Conservation (phyloP, 352 stramenopile genomes). For the Stramenopiles sp. region DNA sequence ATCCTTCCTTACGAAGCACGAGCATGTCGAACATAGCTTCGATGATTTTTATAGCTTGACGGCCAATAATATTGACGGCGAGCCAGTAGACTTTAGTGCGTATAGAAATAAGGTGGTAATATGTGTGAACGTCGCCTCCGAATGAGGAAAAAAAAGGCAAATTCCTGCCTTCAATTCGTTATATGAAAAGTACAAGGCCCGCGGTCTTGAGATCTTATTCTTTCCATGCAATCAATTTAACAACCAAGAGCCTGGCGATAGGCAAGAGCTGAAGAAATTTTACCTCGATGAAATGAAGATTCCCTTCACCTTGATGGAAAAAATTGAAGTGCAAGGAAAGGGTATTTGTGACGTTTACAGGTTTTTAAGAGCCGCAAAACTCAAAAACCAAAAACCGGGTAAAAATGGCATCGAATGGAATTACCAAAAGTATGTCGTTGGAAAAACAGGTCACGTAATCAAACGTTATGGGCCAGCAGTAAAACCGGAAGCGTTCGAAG, state of each 20-base stretch:
- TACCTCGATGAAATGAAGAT: not conserved
- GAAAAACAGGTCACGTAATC: not conserved
- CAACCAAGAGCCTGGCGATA: not conserved
- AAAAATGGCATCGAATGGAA: constrained; percentile 2
- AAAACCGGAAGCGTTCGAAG: not conserved
- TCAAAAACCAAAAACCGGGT: not conserved
- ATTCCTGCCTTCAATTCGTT: not conserved
- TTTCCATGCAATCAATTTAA: not conserved
- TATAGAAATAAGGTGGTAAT: not conserved
- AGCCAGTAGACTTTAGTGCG: not conserved
- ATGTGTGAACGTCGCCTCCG: not conserved
- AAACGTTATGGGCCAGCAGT: not conserved
- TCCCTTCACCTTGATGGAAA: not conserved
- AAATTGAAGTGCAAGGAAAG: not conserved
- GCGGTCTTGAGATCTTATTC: not conserved
- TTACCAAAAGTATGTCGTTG: not conserved
- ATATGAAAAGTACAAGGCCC: not conserved
- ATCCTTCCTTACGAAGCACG: not conserved
- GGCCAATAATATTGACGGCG: not conserved
- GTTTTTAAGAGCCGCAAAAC: not conserved
- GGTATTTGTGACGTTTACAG: not conserved
- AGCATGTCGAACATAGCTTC: not conserved
- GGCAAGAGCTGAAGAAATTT: not conserved
- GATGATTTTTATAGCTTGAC: not conserved
- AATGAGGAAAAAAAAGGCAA: constrained; percentile 1